Evolutionary conservation across 306 rosid genomes (phyloP), one percentile per base, ranked within the genome.

Genomic region (Sicyos edulis): DNA sequence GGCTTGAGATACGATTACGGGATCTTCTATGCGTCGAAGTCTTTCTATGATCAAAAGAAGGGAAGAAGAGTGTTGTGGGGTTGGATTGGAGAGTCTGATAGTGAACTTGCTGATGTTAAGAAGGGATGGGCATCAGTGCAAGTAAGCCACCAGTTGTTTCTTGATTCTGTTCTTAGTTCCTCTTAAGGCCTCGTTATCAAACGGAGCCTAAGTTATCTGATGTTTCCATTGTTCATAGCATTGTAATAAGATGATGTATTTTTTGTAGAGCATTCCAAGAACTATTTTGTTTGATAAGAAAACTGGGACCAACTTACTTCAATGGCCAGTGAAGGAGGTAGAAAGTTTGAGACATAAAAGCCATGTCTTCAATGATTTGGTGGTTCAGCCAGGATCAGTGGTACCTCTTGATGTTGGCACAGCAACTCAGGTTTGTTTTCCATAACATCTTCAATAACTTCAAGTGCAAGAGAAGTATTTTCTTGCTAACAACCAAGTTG

Each of bases 51-150:
- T 21, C 82, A 78, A 14, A 79, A 58, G 2, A 85, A 75, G 65
- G 45, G 21, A 1, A 89, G 97, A 75, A 88, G 97, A 78, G 86
- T 92, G 26, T 76, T 92, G 87, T 92, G 97, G 97, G 89, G 96
- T 50, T 92, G 97, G 97, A 86, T 92, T 73, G 82, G 87, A 14
- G 97, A 92, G 72, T 81, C 92, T 0, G 97, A 92, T n/a, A 88
- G 87, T n/a, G 97, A 92, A 78, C 54, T 16, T 78, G 85, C 92
- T 62, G 97, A 92, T 71, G 75, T 92, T 6, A 63, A 85, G 76
- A 92, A 92, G 70, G 70, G 70, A 19, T 89, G 97, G 97, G 96
- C 97, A 4, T 92, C 95, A 1, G 29, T 92, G 78, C 95, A 85
- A 88, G 97, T 91, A 76, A 64, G 29, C 8, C 21, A 7, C 57